Percentiles rank a stretch among this genome's conserved stretches.
phyloP scores from a whole-genome alignment of 495 filamentous ascomycete genomes.

The Talaromyces adpressus region DNA sequence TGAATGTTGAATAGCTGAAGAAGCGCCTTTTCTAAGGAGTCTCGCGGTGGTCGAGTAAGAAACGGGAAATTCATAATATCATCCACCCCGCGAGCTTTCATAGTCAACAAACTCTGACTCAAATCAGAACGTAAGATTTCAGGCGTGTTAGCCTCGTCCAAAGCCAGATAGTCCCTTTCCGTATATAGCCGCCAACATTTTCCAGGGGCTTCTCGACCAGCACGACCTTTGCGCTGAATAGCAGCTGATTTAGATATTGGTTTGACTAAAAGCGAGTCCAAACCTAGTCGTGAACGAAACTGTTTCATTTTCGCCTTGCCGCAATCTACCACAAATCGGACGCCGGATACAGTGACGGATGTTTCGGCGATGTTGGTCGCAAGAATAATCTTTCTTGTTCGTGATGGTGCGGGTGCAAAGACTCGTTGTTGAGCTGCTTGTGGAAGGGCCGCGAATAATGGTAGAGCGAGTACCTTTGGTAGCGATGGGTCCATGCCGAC shows the following conservation, averaged over 20 bases:
- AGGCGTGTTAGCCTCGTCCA: conserved; percentile 71
- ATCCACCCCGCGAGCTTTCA: conserved; percentile 86
- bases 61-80: conserved; percentile 81
- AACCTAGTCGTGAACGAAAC: conserved; percentile 73
- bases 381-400: conserved; percentile 82
- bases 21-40: conserved; percentile 76
- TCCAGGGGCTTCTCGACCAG: conserved; percentile 84
- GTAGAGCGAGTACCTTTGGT: conserved; percentile 67
- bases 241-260: conserved; percentile 90
- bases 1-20: conserved; percentile 71
- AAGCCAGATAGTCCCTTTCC: conserved; percentile 59
- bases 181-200: conserved; percentile 91
- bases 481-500: conserved; percentile 59
- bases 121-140: conserved; percentile 91
- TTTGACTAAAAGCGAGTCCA: conserved; percentile 87
- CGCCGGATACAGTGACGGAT: conserved; percentile 90
- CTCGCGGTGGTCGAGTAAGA: conserved; percentile 70
- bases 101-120: conserved; percentile 75
- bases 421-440: conserved; percentile 77
- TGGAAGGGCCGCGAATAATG: conserved; percentile 65
- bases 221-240: conserved; percentile 85
- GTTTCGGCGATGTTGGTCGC: conserved; percentile 98
- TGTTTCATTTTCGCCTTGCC: conserved; percentile 94
- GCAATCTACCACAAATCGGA: conserved; percentile 85
- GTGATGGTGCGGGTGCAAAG: conserved; percentile 67